Base-by-base conservation (phyloP, 2,329 filamentous ascomycete species). In the Hymenoscyphus fraxineus region DNA sequence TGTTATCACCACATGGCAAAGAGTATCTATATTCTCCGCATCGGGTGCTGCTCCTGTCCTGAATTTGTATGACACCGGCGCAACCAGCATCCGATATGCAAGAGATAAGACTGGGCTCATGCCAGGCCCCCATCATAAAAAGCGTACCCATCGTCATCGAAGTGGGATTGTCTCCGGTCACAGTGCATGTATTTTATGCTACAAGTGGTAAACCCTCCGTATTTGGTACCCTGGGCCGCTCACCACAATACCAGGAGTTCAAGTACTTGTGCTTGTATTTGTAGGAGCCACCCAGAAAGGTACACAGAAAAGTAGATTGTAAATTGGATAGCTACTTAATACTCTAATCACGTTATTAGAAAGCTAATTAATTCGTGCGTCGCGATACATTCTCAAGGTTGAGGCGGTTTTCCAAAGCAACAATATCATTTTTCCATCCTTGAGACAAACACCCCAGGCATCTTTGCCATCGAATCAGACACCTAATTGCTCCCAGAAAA, bases 1-100 rank as follows among this genome's bases (percentile, higher is more conserved):
- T 35, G 44, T n/a, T 47, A 47, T 47, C n/a, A 47, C 44, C 44
- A 47, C 44, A 47, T 47, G 44, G 44, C 44, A 47, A 47, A 47
- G n/a, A 6, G n/a, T n/a, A 47, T 19, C 44, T 5, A 7, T 9
- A 19, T 47, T 47, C 44, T 47, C 44, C 44, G 10, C 44, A 47
- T 47, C n/a, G n/a, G 44, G 44, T 19, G n/a, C 44, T 47, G n/a
- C 44, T 16, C 40, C 40, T 19, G n/a, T 19, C 44, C n/a, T 47
- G 19, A 6, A 35, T 35, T 44, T 6, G 19, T 19, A 47, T 22
- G 44, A 47, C 44, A 47, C 19, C 44, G 44, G 16, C 19, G 35
- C 35, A 35, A 4, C 35, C 35, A 35, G 7, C 6, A 35, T 6
- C 41, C 41, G 44, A 47, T 22, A 47, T 47, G 44, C 44, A 47